Conservation (phyloP, 768 basidiomycete genomes). For the Hygrophorus pudorinus region DNA sequence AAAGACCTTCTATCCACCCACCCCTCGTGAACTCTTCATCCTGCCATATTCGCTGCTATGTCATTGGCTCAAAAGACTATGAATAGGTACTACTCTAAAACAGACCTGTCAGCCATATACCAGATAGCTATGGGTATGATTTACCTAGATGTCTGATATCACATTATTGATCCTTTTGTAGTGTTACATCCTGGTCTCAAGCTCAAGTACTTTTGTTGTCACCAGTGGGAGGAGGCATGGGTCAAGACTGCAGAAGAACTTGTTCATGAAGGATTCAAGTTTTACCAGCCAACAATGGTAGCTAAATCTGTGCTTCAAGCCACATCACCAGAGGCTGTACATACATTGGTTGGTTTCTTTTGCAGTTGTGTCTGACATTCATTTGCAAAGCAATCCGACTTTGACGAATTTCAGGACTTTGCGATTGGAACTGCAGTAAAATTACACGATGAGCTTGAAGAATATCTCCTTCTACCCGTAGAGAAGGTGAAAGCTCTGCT, state of each 20-base stretch:
- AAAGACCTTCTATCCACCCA: conserved; percentile 11
- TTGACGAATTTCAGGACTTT: conserved; percentile 3
- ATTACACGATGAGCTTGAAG: background rate
- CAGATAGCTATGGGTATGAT: conserved; percentile 27
- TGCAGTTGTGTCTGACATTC: background rate
- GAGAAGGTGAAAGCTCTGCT: conserved; percentile 8
- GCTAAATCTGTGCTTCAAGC: background rate
- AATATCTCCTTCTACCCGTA: conserved; percentile 11
- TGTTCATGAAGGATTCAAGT: conserved; percentile 11
- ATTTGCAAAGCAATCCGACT: background rate
- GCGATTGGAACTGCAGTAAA: background rate
- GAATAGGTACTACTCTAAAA: conserved; percentile 23
- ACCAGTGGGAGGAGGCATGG: conserved; percentile 17
- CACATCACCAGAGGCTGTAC: too few species aligned
- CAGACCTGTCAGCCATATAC: conserved; percentile 22
- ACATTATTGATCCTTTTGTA: conserved; percentile 3
- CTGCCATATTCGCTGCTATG: conserved; percentile 16
- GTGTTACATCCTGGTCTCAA: conserved; percentile 23
- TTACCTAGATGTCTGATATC: background rate
- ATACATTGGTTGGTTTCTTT: too few species aligned
- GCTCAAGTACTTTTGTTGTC: conserved; percentile 18
- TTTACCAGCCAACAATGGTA: background rate
- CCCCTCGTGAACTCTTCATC: background rate
- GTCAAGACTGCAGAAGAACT: conserved; percentile 13
- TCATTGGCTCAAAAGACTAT: conserved; percentile 18